Percentiles rank a stretch among this genome's conserved stretches.
These are phyloP conservation scores for Aspergillus sp. DNA, from an alignment of 2,329 filamentous ascomycete species.

Conservation along the genomic window DNA sequence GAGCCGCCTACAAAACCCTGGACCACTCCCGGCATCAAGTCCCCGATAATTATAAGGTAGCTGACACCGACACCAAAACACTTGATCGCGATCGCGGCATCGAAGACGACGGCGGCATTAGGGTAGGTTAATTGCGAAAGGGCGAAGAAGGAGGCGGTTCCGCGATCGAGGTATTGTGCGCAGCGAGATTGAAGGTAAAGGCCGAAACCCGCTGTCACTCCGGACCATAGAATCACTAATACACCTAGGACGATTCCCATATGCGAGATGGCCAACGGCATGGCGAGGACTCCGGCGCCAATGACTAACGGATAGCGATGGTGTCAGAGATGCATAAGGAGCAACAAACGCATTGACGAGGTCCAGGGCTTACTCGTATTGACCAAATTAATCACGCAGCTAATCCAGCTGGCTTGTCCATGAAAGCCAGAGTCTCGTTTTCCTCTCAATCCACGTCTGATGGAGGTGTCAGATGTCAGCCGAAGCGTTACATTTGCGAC, in stretches of 20 bases:
- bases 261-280: constrained; percentile 93
- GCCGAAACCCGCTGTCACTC: constrained; percentile 82
- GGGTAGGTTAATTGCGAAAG: constrained; percentile 95
- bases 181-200: constrained; percentile 93
- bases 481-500: constrained; percentile 5
- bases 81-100: constrained; percentile 93
- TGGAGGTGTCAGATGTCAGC: neutral
- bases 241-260: constrained; percentile 88
- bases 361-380: constrained; percentile 73
- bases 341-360: neutral
- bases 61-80: constrained; percentile 97
- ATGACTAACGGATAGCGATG: constrained; percentile 61
- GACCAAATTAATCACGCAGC: constrained; percentile 90
- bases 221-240: constrained; percentile 87
- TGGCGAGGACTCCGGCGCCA: constrained; percentile 87
- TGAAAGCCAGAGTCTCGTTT: constrained; percentile 67
- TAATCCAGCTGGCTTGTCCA: constrained; percentile 82
- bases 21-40: constrained; percentile 94
- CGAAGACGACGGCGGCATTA: constrained; percentile 91
- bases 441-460: constrained; percentile 45
- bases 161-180: constrained; percentile 87
- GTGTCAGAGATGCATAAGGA: constrained; percentile 12
- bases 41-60: constrained; percentile 97
- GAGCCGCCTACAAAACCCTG: constrained; percentile 70
- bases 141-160: constrained; percentile 90